phyloP scores from a whole-genome alignment of 140 eudicot genomes.

The Oenanthe javanica region DNA sequence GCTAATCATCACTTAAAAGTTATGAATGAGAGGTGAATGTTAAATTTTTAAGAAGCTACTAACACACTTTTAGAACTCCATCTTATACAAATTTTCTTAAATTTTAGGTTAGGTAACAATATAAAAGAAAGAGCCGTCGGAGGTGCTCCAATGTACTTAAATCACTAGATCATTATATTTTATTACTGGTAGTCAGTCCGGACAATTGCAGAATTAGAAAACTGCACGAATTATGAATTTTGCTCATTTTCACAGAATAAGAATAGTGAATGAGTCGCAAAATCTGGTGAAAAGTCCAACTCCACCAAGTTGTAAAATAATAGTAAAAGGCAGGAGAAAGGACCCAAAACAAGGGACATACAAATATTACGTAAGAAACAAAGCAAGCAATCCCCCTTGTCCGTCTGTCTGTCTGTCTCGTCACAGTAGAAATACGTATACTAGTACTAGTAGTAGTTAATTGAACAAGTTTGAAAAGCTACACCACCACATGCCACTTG shows the following conservation, averaged over 20 bases:
- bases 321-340: neutral
- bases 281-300: slow-evolving; percentile 3
- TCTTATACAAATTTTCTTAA: too few species aligned
- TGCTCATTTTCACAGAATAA: neutral
- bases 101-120: too few species aligned
- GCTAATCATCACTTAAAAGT: too few species aligned
- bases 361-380: neutral
- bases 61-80: too few species aligned
- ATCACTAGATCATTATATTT: too few species aligned
- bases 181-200: too few species aligned
- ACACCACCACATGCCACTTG: slow-evolving; percentile 4
- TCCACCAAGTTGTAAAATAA: neutral
- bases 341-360: neutral
- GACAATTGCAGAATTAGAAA: too few species aligned
- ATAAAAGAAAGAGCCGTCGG: too few species aligned
- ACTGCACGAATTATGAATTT: too few species aligned
- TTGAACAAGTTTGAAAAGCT: slow-evolving; percentile 1
- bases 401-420: neutral
- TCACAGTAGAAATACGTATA: neutral
- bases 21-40: too few species aligned
- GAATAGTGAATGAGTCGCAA: neutral
- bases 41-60: too few species aligned
- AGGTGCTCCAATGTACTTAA: too few species aligned
- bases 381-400: neutral
- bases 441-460: neutral